Evolutionary conservation across 2,329 filamentous ascomycete species (phyloP).

Genomic region (Botrytis byssoidea): DNA sequence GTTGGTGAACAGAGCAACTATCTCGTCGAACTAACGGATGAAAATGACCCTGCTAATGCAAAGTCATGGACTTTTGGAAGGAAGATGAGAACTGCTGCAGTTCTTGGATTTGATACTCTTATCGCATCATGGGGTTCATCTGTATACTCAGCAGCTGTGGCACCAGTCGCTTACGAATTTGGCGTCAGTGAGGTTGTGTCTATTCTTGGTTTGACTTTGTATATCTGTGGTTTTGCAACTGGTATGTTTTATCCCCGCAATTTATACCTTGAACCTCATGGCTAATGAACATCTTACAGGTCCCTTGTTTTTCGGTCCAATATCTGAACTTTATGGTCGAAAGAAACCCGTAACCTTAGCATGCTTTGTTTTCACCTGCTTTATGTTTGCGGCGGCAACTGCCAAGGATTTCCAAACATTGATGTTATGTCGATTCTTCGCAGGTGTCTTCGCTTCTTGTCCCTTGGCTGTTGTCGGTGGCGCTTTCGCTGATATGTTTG

Average conservation of each 20-base stretch:
- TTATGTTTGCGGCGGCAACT: slow-evolving; percentile 54
- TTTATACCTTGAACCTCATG: not conserved
- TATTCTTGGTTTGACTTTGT: slow-evolving; percentile 57
- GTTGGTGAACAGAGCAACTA: slow-evolving; percentile 18
- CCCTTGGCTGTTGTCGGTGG: slow-evolving; percentile 52
- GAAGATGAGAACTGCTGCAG: slow-evolving; percentile 22
- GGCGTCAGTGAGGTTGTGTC: slow-evolving; percentile 53
- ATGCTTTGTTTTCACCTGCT: slow-evolving; percentile 46
- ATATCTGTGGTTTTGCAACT: slow-evolving; percentile 57
- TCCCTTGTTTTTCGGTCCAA: slow-evolving; percentile 64
- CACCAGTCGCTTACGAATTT: slow-evolving; percentile 52
- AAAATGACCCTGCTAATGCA: slow-evolving; percentile 23
- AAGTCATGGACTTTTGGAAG: slow-evolving; percentile 21
- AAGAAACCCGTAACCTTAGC: slow-evolving; percentile 51
- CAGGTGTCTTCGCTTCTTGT: slow-evolving; percentile 49
- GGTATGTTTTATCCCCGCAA: slow-evolving; percentile 45
- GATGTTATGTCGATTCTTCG: slow-evolving; percentile 53
- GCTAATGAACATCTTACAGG: slow-evolving; percentile 40
- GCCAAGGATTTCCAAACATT: slow-evolving; percentile 53
- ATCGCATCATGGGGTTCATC: slow-evolving; percentile 27
- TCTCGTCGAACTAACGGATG: slow-evolving; percentile 21
- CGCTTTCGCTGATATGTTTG: slow-evolving; percentile 64
- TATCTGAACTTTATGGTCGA: slow-evolving; percentile 61
- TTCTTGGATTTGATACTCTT: slow-evolving; percentile 38
- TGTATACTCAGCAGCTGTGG: slow-evolving; percentile 49